Base-by-base conservation (phyloP, 192 early-diverging fungal species). In the Backusella westeae region DNA sequence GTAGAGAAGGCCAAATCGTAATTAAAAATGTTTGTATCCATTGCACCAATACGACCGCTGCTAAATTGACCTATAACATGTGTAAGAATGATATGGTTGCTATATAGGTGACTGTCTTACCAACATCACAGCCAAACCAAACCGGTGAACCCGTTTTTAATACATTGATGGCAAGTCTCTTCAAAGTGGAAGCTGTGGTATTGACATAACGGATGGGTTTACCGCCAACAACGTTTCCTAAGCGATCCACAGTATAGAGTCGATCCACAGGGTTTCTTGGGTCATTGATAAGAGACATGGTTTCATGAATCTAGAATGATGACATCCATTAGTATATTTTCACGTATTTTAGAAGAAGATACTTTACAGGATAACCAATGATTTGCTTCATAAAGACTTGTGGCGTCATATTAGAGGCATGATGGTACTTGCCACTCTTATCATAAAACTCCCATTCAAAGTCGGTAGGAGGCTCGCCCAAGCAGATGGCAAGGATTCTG, bases 71-170 rank as follows among this genome's bases (percentile, higher is more conserved):
- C 66, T 67, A 67, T 44, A 17, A 17, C 2, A 44, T 32, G 15
- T 44, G 15, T 44, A 17, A 44, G 42, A 39, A 39, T 39, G 38
- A 17, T 4, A 44, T 39, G 38, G 5, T 4, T 15, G 3, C 15
- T 44, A 44, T 44, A 15, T 44, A 44, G 3, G 15, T 5, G 7
- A 65, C 32, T 34, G 2, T 0, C 66, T 32, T 67, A 67, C 66
- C 91, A 46, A 93, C 91, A 83, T 94, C 92, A 41, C 90, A 90
- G 2, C 92, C 91, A 71, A 94, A 94, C 93, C 92, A 94, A 34
- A 93, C 92, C 0, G 93, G 92, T 1, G 87, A 82, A 6, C 89
- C 89, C 1, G 84, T 78, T 73, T 86, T 86, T 68, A 94, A 81
- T 65, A 86, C 87, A 21, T 84, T 74, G 41, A 89, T 83, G 0